Conservation (phyloP, 768 basidiomycete genomes). For the Pisolithus marmoratus region DNA sequence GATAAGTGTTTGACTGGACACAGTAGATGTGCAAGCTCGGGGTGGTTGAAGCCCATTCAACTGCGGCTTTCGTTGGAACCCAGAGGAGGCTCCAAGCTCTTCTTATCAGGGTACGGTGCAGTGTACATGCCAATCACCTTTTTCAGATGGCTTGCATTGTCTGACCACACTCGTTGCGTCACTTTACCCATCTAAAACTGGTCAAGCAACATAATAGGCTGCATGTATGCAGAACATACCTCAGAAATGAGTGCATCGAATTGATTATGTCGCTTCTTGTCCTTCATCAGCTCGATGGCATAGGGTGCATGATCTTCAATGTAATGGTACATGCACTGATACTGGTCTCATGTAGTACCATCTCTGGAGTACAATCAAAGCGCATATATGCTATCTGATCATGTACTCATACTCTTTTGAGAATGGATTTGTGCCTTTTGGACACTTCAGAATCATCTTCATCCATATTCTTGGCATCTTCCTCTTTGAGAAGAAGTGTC, state of each 20-base stretch:
- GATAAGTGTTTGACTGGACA: neutral
- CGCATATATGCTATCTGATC: neutral
- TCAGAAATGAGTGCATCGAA: neutral
- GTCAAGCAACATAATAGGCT: neutral
- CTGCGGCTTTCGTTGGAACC: neutral
- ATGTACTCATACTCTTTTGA: neutral
- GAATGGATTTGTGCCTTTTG: neutral
- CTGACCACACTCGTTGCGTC: neutral
- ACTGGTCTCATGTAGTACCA: neutral
- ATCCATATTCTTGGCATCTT: neutral
- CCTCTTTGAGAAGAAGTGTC: conserved; percentile 1
- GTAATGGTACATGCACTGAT: neutral
- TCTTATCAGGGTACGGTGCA: neutral
- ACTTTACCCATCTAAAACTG: neutral
- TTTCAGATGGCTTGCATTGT: neutral
- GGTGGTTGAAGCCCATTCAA: conserved; percentile 3
- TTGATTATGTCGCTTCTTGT: neutral
- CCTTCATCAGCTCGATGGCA: neutral
- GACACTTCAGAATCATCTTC: neutral
- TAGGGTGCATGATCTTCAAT: neutral
- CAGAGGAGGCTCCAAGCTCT: neutral
- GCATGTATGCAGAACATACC: neutral
- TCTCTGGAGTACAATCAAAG: neutral
- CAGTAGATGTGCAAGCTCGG: neutral
- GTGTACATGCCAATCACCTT: neutral